Conservation (phyloP, 225 moss, liverwort and hornwort genomes). For the Pseudoscleropodium purum region DNA sequence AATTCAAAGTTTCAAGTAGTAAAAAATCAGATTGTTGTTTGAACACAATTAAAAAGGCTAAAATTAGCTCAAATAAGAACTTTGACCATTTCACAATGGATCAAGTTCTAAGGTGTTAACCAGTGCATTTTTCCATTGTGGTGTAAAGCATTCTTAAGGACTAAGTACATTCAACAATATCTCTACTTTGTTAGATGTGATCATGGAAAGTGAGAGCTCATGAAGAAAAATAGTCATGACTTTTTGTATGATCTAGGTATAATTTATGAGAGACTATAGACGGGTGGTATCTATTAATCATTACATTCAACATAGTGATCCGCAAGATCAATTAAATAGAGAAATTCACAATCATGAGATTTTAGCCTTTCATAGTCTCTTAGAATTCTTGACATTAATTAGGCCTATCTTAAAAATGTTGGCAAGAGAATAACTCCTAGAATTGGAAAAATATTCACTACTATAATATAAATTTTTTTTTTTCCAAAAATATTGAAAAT, state of each 20-base stretch:
- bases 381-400: neutral
- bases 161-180: neutral
- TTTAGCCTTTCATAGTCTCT: neutral
- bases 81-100: too few species aligned
- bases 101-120: too few species aligned
- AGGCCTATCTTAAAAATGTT: too few species aligned
- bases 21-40: too few species aligned
- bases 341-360: neutral
- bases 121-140: rapidly evolving
- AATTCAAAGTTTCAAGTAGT: too few species aligned
- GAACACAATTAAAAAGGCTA: too few species aligned
- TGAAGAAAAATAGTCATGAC: neutral
- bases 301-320: neutral
- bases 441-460: neutral
- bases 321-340: neutral
- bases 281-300: neutral
- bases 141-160: rapidly evolving
- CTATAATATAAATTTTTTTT: too few species aligned
- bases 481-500: too few species aligned
- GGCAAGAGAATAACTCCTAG: neutral
- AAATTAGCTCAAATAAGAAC: too few species aligned
- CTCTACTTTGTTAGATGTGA: neutral
- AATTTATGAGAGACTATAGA: neutral
- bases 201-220: rapidly evolving
- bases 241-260: neutral